Evolutionary conservation across 2,329 filamentous ascomycete genomes (phyloP), one percentile per base, ranked within the genome.

Genomic region (Colletotrichum sp.): DNA sequence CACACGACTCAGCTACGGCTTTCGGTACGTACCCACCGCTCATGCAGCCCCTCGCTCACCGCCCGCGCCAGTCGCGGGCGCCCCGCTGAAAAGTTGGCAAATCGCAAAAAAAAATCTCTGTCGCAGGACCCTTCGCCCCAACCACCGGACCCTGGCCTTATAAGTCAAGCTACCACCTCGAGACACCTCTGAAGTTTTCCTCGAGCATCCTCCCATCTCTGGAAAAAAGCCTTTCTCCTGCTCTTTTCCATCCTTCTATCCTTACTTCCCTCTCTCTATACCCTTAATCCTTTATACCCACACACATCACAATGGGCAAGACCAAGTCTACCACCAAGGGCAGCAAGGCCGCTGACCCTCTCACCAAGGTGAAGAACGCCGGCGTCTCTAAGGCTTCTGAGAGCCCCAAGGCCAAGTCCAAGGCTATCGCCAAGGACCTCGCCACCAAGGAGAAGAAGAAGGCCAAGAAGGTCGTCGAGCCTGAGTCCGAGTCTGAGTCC

Each of bases 371-470:
- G 85, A 95, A 94, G 89, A 89, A 89, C 80, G 92, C 89, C 79
- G 90, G 90, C 78, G 89, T 94, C 81, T 90, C 90, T 86, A 96
- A 95, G 89, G 83, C 92, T 69, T 87, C 90, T 76, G 89, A 93
- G 84, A 90, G 89, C 78, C 85, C 92, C 82, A 93, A 92, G 86
- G 86, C 89, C 76, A 94, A 94, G 88, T 89, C 91, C 80, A 94
- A 94, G 89, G 88, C 92, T 78, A 82, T 91, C 73, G 92, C 92
- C 80, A 94, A 94, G 89, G 87, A 89, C 75, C 82, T 86, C 61
- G 86, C 89, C 74, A 83, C 87, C 79, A 91, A 91, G 85, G 87
- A 87, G 83, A 85, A 86, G 81, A 87, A 87, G 87, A 89, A 89
- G 85, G 81, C 77, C n/a, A 78, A 80, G 78, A 77, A 76, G 78